These are phyloP conservation scores for Hyphopichia burtonii DNA, from an alignment of 1,139 yeast species.

Conservation along the genomic window DNA sequence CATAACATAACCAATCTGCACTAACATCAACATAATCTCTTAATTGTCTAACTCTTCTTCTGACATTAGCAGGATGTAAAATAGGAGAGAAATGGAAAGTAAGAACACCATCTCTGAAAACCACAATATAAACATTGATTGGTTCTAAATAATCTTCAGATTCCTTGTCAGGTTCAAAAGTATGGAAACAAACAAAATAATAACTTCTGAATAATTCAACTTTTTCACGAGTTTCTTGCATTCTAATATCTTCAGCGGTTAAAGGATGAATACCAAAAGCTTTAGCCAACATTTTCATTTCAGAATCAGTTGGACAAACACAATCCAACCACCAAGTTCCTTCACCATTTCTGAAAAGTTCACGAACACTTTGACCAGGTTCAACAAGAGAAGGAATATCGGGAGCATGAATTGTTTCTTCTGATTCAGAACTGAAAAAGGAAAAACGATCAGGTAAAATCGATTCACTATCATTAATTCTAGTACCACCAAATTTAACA, in stretches of 20 bases:
- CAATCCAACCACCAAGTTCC: constrained; percentile 81
- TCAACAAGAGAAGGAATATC: constrained; percentile 74
- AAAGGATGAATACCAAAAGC: constrained; percentile 84
- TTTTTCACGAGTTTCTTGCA: constrained; percentile 84
- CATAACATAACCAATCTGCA: constrained; percentile 94
- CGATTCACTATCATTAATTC: constrained; percentile 22
- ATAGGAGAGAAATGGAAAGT: constrained; percentile 86
- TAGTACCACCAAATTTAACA: constrained; percentile 36
- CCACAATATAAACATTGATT: constrained; percentile 83
- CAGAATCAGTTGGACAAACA: constrained; percentile 65
- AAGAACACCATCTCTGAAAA: constrained; percentile 78
- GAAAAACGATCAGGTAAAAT: constrained; percentile 70
- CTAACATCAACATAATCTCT: constrained; percentile 84
- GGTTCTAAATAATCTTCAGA: constrained; percentile 85
- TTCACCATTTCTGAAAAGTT: constrained; percentile 60
- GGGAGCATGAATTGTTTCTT: constrained; percentile 86
- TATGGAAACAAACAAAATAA: constrained; percentile 80
- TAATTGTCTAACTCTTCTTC: constrained; percentile 88
- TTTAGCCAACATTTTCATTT: constrained; percentile 62
- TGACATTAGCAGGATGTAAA: constrained; percentile 79
- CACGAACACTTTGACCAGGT: constrained; percentile 63
- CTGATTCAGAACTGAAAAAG: constrained; percentile 76
- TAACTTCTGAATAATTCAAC: constrained; percentile 74
- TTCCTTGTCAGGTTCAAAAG: constrained; percentile 73
- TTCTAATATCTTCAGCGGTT: constrained; percentile 81